phyloP scores from a whole-genome alignment of 1,139 yeast genomes.

The Yamadazyma siamensis region DNA sequence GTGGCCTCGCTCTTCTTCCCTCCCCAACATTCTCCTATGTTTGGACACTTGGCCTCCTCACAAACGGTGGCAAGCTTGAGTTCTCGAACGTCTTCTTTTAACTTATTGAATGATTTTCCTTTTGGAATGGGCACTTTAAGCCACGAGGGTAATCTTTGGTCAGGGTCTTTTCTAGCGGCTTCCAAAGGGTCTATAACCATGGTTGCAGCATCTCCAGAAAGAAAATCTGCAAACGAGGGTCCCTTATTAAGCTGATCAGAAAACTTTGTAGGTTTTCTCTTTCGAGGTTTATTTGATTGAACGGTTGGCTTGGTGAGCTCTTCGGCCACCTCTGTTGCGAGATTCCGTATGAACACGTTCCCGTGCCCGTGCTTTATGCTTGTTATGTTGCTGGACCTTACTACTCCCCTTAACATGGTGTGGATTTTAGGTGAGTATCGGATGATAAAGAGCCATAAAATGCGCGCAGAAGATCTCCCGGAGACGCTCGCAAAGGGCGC shows the following conservation, averaged over 20 bases:
- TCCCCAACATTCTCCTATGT: slow-evolving; percentile 99
- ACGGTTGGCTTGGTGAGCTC: slow-evolving; percentile 7
- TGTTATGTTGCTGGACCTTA: slow-evolving; percentile 1
- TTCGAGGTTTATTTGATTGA: slow-evolving; percentile 14
- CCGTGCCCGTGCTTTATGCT: background rate
- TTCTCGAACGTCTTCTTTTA: slow-evolving; percentile 85
- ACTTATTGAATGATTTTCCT: slow-evolving; percentile 75
- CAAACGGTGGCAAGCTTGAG: slow-evolving; percentile 91
- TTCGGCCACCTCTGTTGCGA: slow-evolving; percentile 11
- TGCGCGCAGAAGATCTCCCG: too few species aligned
- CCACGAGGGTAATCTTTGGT: slow-evolving; percentile 86
- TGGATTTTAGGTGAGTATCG: background rate
- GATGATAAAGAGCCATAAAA: slow-evolving; percentile 1
- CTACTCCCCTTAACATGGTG: background rate
- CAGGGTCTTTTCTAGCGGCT: slow-evolving; percentile 54
- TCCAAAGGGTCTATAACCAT: slow-evolving; percentile 65
- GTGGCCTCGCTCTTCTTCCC: slow-evolving; percentile 96
- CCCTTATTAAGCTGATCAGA: slow-evolving; percentile 76
- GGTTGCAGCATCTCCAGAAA: slow-evolving; percentile 73
- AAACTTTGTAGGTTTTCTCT: slow-evolving; percentile 55
- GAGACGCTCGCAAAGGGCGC: too few species aligned
- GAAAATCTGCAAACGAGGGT: slow-evolving; percentile 91
- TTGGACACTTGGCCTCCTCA: slow-evolving; percentile 98
- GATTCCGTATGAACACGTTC: too few species aligned
- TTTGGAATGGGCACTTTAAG: slow-evolving; percentile 92